Base-by-base conservation (phyloP, 257 asterid species). In the Primulina tabacum region DNA sequence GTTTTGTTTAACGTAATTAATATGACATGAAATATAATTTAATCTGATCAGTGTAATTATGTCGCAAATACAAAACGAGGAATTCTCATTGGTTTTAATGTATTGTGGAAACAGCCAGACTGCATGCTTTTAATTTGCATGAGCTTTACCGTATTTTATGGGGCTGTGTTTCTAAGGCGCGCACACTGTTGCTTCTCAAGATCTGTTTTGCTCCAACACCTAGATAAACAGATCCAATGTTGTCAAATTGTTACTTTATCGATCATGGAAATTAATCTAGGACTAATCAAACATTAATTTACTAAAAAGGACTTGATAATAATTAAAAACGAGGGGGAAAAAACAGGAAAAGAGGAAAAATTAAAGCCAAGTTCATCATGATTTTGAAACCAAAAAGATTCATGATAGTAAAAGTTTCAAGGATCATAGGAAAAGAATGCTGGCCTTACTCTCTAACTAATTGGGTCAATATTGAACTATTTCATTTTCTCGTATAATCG, bases 91-190 rank as follows among this genome's bases (percentile, higher is more conserved):
- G 24, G 24, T 33, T 68, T 55, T n/a, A 53, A 66, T 14, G 33
- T 21, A 21, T 32, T 52, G 18, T 33, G 47, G 70, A 38, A 71
- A 77, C 55, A 26, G 67, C 58, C 43, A 81, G 72, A 75, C 72
- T 71, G 60, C 72, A 40, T 40, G 52, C 55, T 47, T 47, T 12
- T 2, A 47, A 12, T 82, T 74, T 81, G 76, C 74, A 81, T n/a
- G 74, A 72, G 58, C 84, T 86, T 80, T 82, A 79, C 96, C 97
- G 88, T 83, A 81, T 82, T 86, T 90, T 84, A 81, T 83, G 97
- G 95, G 84, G 80, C 80, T 73, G 77, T 90, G 96, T 88, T 83
- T 88, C 94, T 94, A 88, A 81, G n/a, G n/a, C n/a, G n/a, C 80
- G 84, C 79, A 78, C 78, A 74, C 67, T 79, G 81, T 82, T 79